Conservation (phyloP, 495 filamentous ascomycete genomes). For the Talaromyces nanjingensis region DNA sequence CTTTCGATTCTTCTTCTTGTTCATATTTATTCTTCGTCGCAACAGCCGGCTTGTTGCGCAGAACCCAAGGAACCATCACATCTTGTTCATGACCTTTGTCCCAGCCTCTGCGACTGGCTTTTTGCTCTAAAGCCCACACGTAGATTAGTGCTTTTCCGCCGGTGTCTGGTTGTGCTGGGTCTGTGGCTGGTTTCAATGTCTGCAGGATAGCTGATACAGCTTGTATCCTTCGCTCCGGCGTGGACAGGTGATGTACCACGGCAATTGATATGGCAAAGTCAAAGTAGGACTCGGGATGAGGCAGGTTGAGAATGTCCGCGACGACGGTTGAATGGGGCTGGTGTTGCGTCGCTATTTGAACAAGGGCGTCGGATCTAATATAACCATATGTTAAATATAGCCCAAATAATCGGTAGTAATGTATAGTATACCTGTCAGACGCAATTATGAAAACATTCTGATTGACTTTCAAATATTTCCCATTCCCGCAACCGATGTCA, state of each 20-base stretch:
- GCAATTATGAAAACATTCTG: constrained; percentile 72
- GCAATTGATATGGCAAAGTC: constrained; percentile 96
- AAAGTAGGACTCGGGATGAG: constrained; percentile 59
- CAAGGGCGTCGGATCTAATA: constrained; percentile 60
- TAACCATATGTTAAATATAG: not conserved
- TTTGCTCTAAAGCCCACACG: constrained; percentile 97
- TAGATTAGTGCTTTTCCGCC: constrained; percentile 67
- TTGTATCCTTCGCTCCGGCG: constrained; percentile 62
- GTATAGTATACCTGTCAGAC: constrained; percentile 61
- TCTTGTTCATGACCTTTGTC: constrained; percentile 81
- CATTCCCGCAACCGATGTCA: constrained; percentile 89
- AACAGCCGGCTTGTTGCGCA: constrained; percentile 33
- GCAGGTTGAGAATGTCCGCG: constrained; percentile 65
- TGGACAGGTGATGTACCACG: constrained; percentile 91
- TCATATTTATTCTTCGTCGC: not conserved
- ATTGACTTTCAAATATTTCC: constrained; percentile 86
- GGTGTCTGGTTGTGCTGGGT: constrained; percentile 7
- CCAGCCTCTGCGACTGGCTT: constrained; percentile 84
- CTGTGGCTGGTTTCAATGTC: constrained; percentile 43
- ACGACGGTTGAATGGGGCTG: constrained; percentile 57
- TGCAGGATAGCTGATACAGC: constrained; percentile 67
- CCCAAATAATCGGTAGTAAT: not conserved
- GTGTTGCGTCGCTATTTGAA: constrained; percentile 62
- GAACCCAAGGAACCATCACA: constrained; percentile 94
- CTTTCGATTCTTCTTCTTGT: constrained; percentile 13